These are phyloP conservation scores for Pythium vanterpoolii DNA, from an alignment of 352 stramenopile species.

Conservation along the genomic window DNA sequence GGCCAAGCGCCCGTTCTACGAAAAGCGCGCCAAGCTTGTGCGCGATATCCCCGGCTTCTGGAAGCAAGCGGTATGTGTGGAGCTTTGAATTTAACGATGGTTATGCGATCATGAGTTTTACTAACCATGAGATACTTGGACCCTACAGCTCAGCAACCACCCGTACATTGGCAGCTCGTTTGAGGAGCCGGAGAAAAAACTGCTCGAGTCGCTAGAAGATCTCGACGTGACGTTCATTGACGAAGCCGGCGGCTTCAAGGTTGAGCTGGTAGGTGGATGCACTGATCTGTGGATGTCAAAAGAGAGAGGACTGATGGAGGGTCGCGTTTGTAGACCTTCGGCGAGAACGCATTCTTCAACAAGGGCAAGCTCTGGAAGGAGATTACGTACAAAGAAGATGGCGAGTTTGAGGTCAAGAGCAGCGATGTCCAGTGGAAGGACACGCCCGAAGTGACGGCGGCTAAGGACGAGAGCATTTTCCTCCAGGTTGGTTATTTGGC, in stretches of 20 bases:
- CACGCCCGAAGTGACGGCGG: conserved; percentile 48
- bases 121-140: background rate
- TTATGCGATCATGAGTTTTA: background rate
- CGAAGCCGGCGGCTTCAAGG: conserved; percentile 66
- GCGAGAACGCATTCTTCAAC: conserved; percentile 65
- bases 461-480: conserved; percentile 42
- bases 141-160: conserved; percentile 60
- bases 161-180: conserved; percentile 47
- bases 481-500: conserved; percentile 35
- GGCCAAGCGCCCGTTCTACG: conserved; percentile 57
- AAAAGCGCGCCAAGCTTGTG: conserved; percentile 65
- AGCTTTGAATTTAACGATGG: background rate
- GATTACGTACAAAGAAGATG: conserved; percentile 62
- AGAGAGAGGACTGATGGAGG: background rate
- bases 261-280: conserved; percentile 46
- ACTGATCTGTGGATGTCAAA: background rate
- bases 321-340: conserved; percentile 37
- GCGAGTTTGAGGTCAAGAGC: conserved; percentile 47
- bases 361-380: conserved; percentile 63
- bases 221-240: conserved; percentile 66
- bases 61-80: conserved; percentile 60
- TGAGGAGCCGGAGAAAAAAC: conserved; percentile 44
- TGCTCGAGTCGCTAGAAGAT: conserved; percentile 47
- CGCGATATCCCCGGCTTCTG: conserved; percentile 67
- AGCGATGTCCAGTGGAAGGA: conserved; percentile 63